Evolutionary conservation across 345 rosid genomes (phyloP), one percentile per base, ranked within the genome.

Genomic region (Murraya paniculata): DNA sequence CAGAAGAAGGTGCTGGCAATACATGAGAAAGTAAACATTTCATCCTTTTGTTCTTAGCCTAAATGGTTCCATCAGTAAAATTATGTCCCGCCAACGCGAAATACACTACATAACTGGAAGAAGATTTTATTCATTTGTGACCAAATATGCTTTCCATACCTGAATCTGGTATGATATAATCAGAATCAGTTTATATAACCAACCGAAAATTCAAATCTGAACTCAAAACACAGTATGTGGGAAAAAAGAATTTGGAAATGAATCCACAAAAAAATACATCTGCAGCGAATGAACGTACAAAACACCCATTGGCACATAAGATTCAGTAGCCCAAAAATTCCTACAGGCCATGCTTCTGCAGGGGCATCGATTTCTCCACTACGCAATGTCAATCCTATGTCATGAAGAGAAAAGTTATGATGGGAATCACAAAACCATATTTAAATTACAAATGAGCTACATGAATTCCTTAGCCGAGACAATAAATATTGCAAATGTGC

Each of bases 281-380:
- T 9, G 31, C 4, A 22, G 68, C 56, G 67, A 76, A n/a, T n/a
- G n/a, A n/a, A n/a, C n/a, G n/a, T n/a, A n/a, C n/a, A n/a, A n/a
- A n/a, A n/a, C n/a, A n/a, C 74, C 84, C 61, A 86, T 81, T 73
- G 82, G 81, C 71, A 76, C 79, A 81, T 79, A 80, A 81, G 78
- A 77, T 69, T 85, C 25, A 72, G 89, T 82, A 95, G 97, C 86
- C 98, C 98, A 66, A 87, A 89, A 72, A 90, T 53, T 84, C 97
- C 98, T 1, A 90, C 90, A 48, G 93, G 91, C 98, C 98, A 95
- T 64, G 97, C 95, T 82, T 93, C 86, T 5, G 83, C 87, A 77
- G 98, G 98, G 48, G 90, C 92, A 71, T 90, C 89, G 80, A 95
- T 85, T 18, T 95, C 97, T 80, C 86, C 91, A 73, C 92, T 95